Base-by-base conservation (phyloP, 164 flowering plant species). In the Annona squamosa region DNA sequence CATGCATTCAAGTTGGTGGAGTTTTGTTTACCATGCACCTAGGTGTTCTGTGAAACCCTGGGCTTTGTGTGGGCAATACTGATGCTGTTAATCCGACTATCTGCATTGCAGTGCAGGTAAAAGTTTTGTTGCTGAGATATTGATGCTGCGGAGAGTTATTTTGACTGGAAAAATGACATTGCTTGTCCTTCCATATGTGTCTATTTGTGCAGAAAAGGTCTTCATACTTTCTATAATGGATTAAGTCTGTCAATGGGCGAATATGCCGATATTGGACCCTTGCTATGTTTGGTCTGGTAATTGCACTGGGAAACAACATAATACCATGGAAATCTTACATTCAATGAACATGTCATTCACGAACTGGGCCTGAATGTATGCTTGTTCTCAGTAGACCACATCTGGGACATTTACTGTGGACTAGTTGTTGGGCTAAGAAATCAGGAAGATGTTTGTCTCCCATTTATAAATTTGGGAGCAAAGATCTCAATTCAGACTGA, bases 161-260 rank as follows among this genome's bases (percentile, higher is more conserved):
- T 76, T 83, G 69, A 85, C 88, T 67, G 93, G 93, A 78, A 95
- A 91, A 83, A 90, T 93, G 77, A 97, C 98, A 74, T 71, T 93
- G n/a, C 99, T 95, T 81, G 99, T 95, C 45, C 90, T 95, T 72
- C 99, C 99, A 16, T 93, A 95, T 85, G 99, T 93, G 59, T 95
- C 99, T 47, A 90, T 95, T 63, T 95, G 99, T 82, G 80, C 93
- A 65, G 99, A 95, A 78, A 95, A 95, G 98, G 99, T 93, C 63
- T 45, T 56, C 19, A 57, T 70, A 45, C 52, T 73, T 13, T 43
- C 47, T 66, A 52, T 16, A 10, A 52, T 9, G 3, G 10, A 16
- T 16, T 52, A 52, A 3, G 59, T 52, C 59, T 52, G 59, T 52
- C 59, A 52, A 52, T 52, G 59, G 59, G 59, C 59, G 17, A 16